Evolutionary conservation across 352 stramenopile species (phyloP), one percentile per base, ranked within the genome.

Genomic region (Pelagophyceae sp.): DNA sequence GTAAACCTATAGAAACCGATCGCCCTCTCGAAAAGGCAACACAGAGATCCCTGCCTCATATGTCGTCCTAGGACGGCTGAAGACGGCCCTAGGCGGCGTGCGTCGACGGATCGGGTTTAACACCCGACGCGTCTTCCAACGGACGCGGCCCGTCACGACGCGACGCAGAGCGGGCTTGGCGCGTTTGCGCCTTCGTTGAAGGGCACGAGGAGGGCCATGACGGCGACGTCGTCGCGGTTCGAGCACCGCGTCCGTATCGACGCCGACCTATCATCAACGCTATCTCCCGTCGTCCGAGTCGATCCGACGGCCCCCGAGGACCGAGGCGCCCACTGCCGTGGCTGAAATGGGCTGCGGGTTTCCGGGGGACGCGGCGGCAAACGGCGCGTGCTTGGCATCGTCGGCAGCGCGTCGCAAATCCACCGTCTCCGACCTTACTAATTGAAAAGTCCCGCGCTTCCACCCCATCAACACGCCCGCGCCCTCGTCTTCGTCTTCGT

Each of bases 401-500:
- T 23, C 31, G 0, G 81, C 79, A 31, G 92, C 38, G 20, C 87
- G 79, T 75, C 93, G 93, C 6, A 93, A 75, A 60, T 89, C 74
- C 32, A 94, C 78, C 33, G 83, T 63, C 19, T 85, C 54, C 0
- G 86, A 88, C 31, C 82, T 79, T 38, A 94, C 92, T 11, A 95
- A 77, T 80, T 95, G 89, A 79, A 95, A 95, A 0, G 79, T 80
- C 23, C 84, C 83, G 38, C 88, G 83, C 6, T 87, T 83, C 78
- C 92, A 95, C 1, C 86, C 90, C 11, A 91, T 92, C 31, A 93
- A 84, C 32, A 95, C 83, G 1, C 91, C 91, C 32, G 93, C 83
- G 38, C 88, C 83, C 29, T 86, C 61, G 38, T 67, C 79, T 0
- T 80, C 64, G 38, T 76, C 27, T 3, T 17, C 17, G 38, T 45